Base-by-base conservation (phyloP, 2,329 filamentous ascomycete genomes). In the Cladosporium colombiae region DNA sequence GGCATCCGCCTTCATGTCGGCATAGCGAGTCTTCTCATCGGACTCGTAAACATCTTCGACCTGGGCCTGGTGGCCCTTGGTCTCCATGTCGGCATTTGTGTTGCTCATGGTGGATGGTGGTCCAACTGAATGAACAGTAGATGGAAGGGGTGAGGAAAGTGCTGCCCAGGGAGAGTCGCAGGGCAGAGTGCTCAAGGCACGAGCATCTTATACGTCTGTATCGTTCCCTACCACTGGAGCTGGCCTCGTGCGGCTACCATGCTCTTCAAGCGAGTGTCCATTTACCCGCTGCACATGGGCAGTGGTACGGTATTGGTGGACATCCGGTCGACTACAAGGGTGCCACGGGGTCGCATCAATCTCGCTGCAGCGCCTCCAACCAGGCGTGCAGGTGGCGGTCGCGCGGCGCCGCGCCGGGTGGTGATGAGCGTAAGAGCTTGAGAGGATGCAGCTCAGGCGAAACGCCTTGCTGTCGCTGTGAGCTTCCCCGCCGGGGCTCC, bases 1-100 rank as follows among this genome's bases (percentile, higher is more conserved):
- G 68, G 85, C 85, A 70, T 79, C 84, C 6, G 78, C 76, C 78
- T 83, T 84, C 81, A 80, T 81, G 65, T 81, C 78, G 68, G 77
- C 64, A 50, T 68, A 64, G 16, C 55, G 61, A 23, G 70, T 65
- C 70, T 75, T 72, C 61, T 73, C 70, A 25, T 62, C 67, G 53
- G 31, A 29, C 10, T 62, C 44, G 50, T 56, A 56, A 35, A 46
- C 50, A 23, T 63, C 21, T 16, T 63, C 61, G 61, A 63, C 50
- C 21, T 63, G 61, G 50, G 61, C n/a, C 25, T 63, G 61, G 50
- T 59, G 56, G 16, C 23, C 56, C 35, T 46, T 57, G 55, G 31
- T 40, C 55, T 57, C 55, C 31, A 57, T 7, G 55, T 57, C 55
- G 55, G 55, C 31, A 21, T 29, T 55, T 18, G 56, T 10, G 21